Evolutionary conservation across 768 basidiomycete species (phyloP), one percentile per base, ranked within the genome.

Genomic region (Suillus sp.): DNA sequence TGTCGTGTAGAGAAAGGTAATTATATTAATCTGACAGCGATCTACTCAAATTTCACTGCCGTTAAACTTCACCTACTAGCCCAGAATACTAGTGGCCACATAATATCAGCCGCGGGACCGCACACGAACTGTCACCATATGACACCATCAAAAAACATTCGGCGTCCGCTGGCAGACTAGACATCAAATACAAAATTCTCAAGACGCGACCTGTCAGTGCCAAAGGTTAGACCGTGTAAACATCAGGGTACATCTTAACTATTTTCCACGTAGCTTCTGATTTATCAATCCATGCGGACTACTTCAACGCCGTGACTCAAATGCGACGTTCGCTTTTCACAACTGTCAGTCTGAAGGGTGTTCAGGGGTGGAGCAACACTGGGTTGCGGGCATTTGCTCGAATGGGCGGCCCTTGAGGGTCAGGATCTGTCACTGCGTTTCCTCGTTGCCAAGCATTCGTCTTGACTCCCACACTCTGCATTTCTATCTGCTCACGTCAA

Each of bases 11-110:
- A 57, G 56, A 40, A 38, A 27, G 38, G 56, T 30, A 30, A 30
- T 57, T 13, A 38, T 30, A 40, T 25, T 51, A 51, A 57, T 40
- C 54, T 56, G 54, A 25, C 35, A 55, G 54, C 22, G 16, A 38
- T 57, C 35, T 27, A 56, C 37, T 38, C 34, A 55, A 51, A 10
- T 25, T 38, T 57, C 9, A 25, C 35, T 38, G 22, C 55, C 16
- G 55, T 38, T 53, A n/a, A 53, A 53, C 32, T n/a, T 53, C 51
- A 53, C 30, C 30, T 47, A 25, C 22, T 22, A 47, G 22, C 13
- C 20, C 51, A 13, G 32, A 38, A 56, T 38, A 34, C 32, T 34
- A 6, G 37, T 37, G 35, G 22, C 9, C 25, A 37, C 35, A 14
- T 30, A 40, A 13, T 20, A 57, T 11, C 25, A 27, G 16, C 55